phyloP scores from a whole-genome alignment of 352 stramenopile genomes.

The Phytophthora megakarya region DNA sequence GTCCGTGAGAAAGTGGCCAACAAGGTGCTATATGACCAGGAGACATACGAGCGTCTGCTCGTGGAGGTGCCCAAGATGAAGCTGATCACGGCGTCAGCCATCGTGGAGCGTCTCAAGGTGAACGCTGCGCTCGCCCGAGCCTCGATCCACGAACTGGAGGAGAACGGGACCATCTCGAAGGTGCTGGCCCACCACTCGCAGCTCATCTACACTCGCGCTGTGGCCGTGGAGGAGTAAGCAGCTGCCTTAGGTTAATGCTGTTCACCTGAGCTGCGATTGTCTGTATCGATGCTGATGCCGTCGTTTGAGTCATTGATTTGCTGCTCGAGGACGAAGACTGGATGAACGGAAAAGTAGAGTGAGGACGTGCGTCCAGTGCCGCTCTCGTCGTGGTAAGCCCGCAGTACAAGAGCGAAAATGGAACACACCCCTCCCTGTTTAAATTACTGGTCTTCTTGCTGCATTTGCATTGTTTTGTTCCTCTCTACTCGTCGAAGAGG shows the following conservation, averaged over 20 bases:
- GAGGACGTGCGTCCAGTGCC: slow-evolving; percentile 30
- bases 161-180: slow-evolving; percentile 95
- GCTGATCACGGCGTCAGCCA: slow-evolving; percentile 98
- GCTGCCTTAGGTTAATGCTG: slow-evolving; percentile 26
- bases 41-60: slow-evolving; percentile 98
- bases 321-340: slow-evolving; percentile 19
- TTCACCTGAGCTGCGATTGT: slow-evolving; percentile 19
- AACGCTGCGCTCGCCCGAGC: slow-evolving; percentile 97
- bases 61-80: slow-evolving; percentile 99
- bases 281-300: slow-evolving; percentile 10
- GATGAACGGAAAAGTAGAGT: slow-evolving; percentile 39
- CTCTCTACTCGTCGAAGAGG: slow-evolving; percentile 40
- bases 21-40: slow-evolving; percentile 99
- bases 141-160: slow-evolving; percentile 96
- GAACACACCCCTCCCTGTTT: slow-evolving; percentile 64
- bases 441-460: slow-evolving; percentile 43
- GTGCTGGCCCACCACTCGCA: slow-evolving; percentile 96
- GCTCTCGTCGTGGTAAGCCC: slow-evolving; percentile 27
- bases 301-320: slow-evolving; percentile 12
- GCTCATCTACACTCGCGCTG: slow-evolving; percentile 98
- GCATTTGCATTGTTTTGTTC: slow-evolving; percentile 4
- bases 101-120: slow-evolving; percentile 99
- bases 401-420: slow-evolving; percentile 42
- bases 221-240: slow-evolving; percentile 79
- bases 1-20: slow-evolving; percentile 99